phyloP scores from a whole-genome alignment of 2,329 filamentous ascomycete genomes.

The Alternaria viburni region DNA sequence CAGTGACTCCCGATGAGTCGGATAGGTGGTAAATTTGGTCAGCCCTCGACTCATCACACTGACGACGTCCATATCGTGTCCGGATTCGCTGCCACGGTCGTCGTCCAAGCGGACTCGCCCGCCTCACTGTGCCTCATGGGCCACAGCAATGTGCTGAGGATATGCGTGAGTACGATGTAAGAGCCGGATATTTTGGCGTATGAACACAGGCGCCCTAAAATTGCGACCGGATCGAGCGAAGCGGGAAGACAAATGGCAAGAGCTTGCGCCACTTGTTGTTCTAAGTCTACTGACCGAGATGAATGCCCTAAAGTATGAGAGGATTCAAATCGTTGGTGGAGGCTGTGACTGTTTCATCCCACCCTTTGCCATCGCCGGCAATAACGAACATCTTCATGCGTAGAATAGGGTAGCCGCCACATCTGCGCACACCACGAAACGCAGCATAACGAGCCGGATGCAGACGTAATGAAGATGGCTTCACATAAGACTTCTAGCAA shows the following conservation, averaged over 20 bases:
- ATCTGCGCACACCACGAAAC: background rate
- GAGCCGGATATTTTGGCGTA: background rate
- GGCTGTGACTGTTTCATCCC: slow-evolving; percentile 13
- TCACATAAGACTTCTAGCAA: background rate
- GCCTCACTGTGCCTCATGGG: slow-evolving; percentile 9
- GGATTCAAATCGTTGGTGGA: slow-evolving; percentile 13
- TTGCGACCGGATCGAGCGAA: slow-evolving; percentile 14
- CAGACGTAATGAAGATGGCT: background rate
- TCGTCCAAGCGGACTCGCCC: slow-evolving; percentile 51
- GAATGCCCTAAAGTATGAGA: slow-evolving; percentile 24
- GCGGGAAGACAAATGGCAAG: slow-evolving; percentile 17
- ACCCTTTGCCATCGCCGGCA: slow-evolving; percentile 21
- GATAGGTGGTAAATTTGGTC: slow-evolving; percentile 54
- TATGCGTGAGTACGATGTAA: background rate
- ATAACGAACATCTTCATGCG: slow-evolving; percentile 29
- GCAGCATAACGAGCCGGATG: background rate
- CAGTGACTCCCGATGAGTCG: slow-evolving; percentile 68
- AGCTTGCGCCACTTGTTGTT: slow-evolving; percentile 24
- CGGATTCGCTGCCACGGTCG: slow-evolving; percentile 54
- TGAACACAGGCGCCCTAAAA: background rate
- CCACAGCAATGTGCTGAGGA: background rate
- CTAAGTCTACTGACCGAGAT: slow-evolving; percentile 25
- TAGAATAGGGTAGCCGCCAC: slow-evolving; percentile 21
- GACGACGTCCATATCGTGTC: slow-evolving; percentile 64
- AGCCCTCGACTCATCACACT: slow-evolving; percentile 70